Evolutionary conservation across 768 basidiomycete species (phyloP).

Genomic region (Trametes cinnabarina): DNA sequence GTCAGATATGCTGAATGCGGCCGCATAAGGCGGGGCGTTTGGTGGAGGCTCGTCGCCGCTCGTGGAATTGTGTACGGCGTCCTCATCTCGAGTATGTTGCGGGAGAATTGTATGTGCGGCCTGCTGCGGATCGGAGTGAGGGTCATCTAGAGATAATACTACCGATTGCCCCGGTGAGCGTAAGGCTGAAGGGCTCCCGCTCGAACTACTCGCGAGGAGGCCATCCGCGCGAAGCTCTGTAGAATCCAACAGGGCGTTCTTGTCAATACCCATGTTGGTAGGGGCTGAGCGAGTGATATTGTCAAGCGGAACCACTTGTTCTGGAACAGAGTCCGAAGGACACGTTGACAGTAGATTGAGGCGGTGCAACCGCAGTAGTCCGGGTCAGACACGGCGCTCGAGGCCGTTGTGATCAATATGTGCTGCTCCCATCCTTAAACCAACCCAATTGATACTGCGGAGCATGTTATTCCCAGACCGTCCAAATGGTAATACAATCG

Average conservation of each 20-base stretch:
- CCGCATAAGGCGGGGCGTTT: conserved; percentile 58
- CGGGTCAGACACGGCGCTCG: too few species aligned
- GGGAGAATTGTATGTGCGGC: conserved; percentile 9
- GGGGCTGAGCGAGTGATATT: neutral
- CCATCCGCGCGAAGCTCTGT: neutral
- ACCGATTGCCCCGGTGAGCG: neutral
- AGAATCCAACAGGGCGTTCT: neutral
- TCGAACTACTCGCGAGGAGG: neutral
- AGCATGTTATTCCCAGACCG: too few species aligned
- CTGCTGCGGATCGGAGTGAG: neutral
- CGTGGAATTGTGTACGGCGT: conserved; percentile 22
- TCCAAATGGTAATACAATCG: too few species aligned
- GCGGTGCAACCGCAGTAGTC: neutral
- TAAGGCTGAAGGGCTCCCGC: neutral
- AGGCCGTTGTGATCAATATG: too few species aligned
- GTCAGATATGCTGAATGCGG: conserved; percentile 50
- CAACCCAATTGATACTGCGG: too few species aligned
- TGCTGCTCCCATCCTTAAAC: too few species aligned
- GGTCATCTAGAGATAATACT: too few species aligned
- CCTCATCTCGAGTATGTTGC: conserved; percentile 14
- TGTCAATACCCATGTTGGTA: neutral
- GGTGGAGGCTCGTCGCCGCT: conserved; percentile 51
- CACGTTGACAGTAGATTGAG: neutral
- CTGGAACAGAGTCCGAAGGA: too few species aligned
- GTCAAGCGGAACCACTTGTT: neutral